Evolutionary conservation across 805 yeast species (phyloP), one percentile per base, ranked within the genome.

Genomic region (Priceomyces carsonii): DNA sequence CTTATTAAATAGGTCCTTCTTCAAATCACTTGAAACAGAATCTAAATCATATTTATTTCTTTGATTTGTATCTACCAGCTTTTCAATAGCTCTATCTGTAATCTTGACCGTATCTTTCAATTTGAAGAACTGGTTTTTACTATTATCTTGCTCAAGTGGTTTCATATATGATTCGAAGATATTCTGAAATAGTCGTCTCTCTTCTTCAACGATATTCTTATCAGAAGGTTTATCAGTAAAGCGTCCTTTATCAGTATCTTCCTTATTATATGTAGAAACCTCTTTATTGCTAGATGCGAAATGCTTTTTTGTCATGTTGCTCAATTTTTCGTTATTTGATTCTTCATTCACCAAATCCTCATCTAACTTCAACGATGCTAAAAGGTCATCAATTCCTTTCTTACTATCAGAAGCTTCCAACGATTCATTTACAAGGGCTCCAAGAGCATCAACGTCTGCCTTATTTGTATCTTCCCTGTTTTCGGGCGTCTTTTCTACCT

Each of bases 81-180:
- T 33, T 31, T 40, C 38, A 14, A 40, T 29, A 23, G 29, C 38
- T 17, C 17, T 15, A 16, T 36, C 30, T 6, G 42, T 26, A 8
- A 26, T 18, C 18, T 33, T 36, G 18, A 44, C 37, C 8, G 50
- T 40, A 10, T 37, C 45, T 26, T 26, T 29, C 6, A 44, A 20
- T 22, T 39, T 38, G 33, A 28, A 32, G 26, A 40, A 8, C 13
- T 37, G 14, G 24, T 43, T 22, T 28, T 40, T 24, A n/a, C 29
- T 29, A 6, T 27, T 21, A 25, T 33, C 35, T 8, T 34, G 29
- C 12, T 38, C 35, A 19, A 32, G 15, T 3, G 51, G 51, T 16
- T 42, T 33, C 41, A 52, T 45, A 29, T 55, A 56, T 10, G 54
- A 47, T 21, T 55, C 47, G 36, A 57, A 55, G 18, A 57, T 50